Base-by-base conservation (phyloP, 225 moss, liverwort and hornwort species). In the Physcomitrium patens region DNA sequence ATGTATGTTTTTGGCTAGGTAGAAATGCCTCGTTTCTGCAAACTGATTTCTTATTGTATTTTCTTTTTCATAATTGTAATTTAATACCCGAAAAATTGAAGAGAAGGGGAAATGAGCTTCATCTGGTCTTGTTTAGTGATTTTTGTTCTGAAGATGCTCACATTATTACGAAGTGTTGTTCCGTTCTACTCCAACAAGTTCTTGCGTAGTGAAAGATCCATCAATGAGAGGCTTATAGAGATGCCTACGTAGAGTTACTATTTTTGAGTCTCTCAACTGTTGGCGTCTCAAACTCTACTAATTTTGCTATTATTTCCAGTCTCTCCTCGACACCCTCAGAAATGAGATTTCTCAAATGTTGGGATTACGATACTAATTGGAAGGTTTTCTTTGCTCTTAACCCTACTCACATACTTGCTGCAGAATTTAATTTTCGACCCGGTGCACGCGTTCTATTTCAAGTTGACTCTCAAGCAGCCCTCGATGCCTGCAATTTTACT, bases 401-500 rank as follows among this genome's bases (percentile, higher is more conserved):
- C 23, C 43, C 60, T 31, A 45, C 49, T 41, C 24, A 47, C 12
- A 2, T 18, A 0, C 24, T 13, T 28, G 41, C 27, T 63, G 77
- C 69, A 77, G 64, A 71, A 48, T 70, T 63, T 20, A 42, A 70
- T 51, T 70, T 77, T 19, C 63, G 63, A 11, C 46, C 47, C 7
- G 77, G 71, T 19, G 55, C 46, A 46, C 77, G 71, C 52, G 57
- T 31, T 56, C 28, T 77, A 60, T 77, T 70, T 19, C 64, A 71
- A 64, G 53, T 77, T 14, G 44, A 28, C 44, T 77, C 77, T 18
- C 70, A 77, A 46, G 65, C 71, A 54, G 77, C 63, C 20, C 77
- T 77, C 10, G 64, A 64, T 47, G 55, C 68, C 41, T 76, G 76
- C 68, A 76, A 76, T 52, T 76, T 76, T 12, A 76, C 76, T 9